These are phyloP conservation scores for Ampelocalamus luodianensis DNA, from an alignment of 176 grass and related monocot species.

Conservation along the genomic window DNA sequence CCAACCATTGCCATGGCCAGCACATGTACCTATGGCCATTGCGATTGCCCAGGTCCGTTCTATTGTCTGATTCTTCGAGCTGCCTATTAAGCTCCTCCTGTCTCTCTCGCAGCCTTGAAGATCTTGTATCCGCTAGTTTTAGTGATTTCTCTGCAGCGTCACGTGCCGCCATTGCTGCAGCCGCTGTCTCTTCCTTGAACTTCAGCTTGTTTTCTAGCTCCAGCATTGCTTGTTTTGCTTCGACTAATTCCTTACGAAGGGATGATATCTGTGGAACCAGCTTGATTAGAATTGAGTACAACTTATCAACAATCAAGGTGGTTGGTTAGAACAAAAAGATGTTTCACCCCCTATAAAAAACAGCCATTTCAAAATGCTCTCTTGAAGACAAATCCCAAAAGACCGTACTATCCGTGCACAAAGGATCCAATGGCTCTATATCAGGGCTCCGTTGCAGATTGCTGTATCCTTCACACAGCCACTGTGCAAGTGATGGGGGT, in stretches of 20 bases:
- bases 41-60: slow-evolving; percentile 27
- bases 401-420: not conserved
- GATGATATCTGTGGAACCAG: slow-evolving; percentile 61
- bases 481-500: not conserved
- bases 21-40: slow-evolving; percentile 75
- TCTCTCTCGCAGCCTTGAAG: slow-evolving; percentile 72
- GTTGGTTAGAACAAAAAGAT: not conserved
- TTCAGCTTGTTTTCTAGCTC: slow-evolving; percentile 95
- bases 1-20: slow-evolving; percentile 99
- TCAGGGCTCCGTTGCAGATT: not conserved
- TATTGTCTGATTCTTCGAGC: slow-evolving; percentile 71
- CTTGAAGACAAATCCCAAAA: not conserved
- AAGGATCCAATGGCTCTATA: not conserved
- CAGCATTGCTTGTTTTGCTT: slow-evolving; percentile 65
- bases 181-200: slow-evolving; percentile 92
- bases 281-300: not conserved
- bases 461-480: not conserved
- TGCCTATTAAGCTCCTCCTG: slow-evolving; percentile 86
- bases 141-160: slow-evolving; percentile 92
- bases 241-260: slow-evolving; percentile 81
- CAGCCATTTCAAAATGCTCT: not conserved
- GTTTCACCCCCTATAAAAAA: not conserved
- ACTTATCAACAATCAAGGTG: not conserved
- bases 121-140: slow-evolving; percentile 69
- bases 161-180: slow-evolving; percentile 77